Evolutionary conservation across 169 alveolate genomes (phyloP).

Genomic region (Plasmodium coatneyi): DNA sequence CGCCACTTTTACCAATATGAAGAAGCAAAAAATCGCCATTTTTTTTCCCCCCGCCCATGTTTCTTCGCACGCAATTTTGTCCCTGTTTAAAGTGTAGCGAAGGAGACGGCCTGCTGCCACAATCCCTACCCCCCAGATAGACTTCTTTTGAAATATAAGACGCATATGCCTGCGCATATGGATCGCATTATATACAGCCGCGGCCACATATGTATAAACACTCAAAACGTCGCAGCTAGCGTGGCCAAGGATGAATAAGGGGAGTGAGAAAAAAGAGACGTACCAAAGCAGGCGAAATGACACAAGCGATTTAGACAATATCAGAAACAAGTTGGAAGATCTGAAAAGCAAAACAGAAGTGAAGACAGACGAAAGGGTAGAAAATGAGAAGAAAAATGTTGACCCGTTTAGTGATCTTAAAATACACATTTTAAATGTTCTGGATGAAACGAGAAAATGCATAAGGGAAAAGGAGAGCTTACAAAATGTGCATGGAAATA

Average conservation of each 20-base stretch:
- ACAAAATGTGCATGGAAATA: conserved; percentile 55
- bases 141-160: background rate
- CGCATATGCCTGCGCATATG: background rate
- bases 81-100: background rate
- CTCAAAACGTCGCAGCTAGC: background rate
- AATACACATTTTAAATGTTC: conserved; percentile 50
- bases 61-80: background rate
- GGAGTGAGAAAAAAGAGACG: background rate
- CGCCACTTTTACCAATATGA: background rate
- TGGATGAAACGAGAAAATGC: conserved; percentile 62
- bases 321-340: conserved; percentile 33
- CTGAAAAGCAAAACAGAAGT: conserved; percentile 45
- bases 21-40: background rate
- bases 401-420: conserved; percentile 62
- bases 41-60: background rate
- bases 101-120: background rate
- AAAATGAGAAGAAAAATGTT: conserved; percentile 9
- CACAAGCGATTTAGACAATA: conserved; percentile 10
- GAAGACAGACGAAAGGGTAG: conserved; percentile 15
- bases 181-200: background rate
- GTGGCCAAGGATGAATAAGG: conserved; percentile 27
- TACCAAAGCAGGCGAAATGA: conserved; percentile 2
- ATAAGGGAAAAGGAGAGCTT: conserved; percentile 52
- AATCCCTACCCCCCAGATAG: background rate
- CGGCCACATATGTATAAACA: background rate